Conservation (phyloP, 192 early-diverging fungal species). For the Entophlyctis luteolus region DNA sequence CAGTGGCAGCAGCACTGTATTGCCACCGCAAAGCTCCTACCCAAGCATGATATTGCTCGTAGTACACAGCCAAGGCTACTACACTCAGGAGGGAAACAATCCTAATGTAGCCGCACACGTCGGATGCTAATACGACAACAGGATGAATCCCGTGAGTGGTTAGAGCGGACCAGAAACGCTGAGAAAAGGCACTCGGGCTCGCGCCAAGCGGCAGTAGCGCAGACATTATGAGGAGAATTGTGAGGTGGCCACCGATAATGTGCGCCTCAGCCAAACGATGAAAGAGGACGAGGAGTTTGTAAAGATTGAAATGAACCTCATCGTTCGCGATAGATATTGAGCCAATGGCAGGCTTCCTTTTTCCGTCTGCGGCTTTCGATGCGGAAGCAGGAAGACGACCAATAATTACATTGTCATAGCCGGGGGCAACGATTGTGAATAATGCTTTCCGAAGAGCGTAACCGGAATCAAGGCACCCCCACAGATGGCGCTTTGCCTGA, state of each 20-base stretch:
- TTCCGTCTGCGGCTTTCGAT: neutral
- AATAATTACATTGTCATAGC: conserved; percentile 16
- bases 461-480: conserved; percentile 56
- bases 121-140: conserved; percentile 18
- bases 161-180: conserved; percentile 23
- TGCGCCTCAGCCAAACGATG: conserved; percentile 38
- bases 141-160: conserved; percentile 33
- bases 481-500: conserved; percentile 61
- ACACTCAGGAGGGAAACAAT: conserved; percentile 13
- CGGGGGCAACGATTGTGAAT: conserved; percentile 29
- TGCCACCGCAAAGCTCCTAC: conserved; percentile 36
- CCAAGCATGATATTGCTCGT: conserved; percentile 41
- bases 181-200: neutral
- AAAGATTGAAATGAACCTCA: conserved; percentile 14
- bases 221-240: conserved; percentile 29
- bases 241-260: conserved; percentile 35
- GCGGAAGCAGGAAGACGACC: neutral
- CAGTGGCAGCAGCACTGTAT: neutral
- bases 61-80: conserved; percentile 25
- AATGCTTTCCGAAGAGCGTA: conserved; percentile 45
- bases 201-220: conserved; percentile 25
- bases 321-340: conserved; percentile 5
- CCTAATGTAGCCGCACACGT: conserved; percentile 31
- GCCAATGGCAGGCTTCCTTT: neutral
- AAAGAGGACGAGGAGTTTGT: conserved; percentile 18